Evolutionary conservation across 495 filamentous ascomycete species (phyloP).

Genomic region (Chaetomium tenue): DNA sequence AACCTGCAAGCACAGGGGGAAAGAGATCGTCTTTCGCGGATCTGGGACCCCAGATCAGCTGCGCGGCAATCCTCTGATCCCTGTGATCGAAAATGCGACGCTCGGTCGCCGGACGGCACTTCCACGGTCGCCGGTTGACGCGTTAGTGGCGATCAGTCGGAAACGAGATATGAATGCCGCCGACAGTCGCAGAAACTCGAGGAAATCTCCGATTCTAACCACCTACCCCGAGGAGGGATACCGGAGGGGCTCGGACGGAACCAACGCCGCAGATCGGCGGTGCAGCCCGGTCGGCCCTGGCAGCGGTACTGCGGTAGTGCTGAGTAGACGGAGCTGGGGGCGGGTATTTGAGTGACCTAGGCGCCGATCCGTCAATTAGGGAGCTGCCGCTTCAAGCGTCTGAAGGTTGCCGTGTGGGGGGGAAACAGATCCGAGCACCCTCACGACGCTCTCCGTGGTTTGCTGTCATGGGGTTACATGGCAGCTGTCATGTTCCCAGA

Average conservation of each 20-base stretch:
- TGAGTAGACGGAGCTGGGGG: background rate
- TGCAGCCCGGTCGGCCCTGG: background rate
- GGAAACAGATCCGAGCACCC: background rate
- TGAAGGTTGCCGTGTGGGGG: conserved; percentile 1
- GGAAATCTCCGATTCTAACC: background rate
- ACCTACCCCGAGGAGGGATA: background rate
- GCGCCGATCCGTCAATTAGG: conserved; percentile 11
- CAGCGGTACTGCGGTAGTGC: background rate
- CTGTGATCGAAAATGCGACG: conserved; percentile 32
- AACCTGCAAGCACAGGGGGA: conserved; percentile 27
- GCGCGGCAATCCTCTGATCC: conserved; percentile 32
- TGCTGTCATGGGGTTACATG: conserved; percentile 23
- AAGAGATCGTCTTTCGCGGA: conserved; percentile 33
- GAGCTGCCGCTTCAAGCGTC: background rate
- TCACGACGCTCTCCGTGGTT: conserved; percentile 5
- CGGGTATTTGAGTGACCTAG: conserved; percentile 9
- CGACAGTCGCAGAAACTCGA: background rate
- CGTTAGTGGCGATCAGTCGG: conserved; percentile 28
- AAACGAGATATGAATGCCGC: conserved; percentile 16
- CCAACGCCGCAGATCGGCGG: conserved; percentile 16
- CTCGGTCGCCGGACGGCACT: conserved; percentile 29
- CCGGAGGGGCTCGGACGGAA: conserved; percentile 17
- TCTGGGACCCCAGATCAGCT: conserved; percentile 38
- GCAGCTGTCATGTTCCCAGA: conserved; percentile 13
- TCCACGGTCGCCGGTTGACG: conserved; percentile 27